A percentile compares a stretch with the other conserved stretches of the same genome.
These are phyloP conservation scores for Leishmania mexicana DNA, from an alignment of 208 protist species.

Conservation along the genomic window DNA sequence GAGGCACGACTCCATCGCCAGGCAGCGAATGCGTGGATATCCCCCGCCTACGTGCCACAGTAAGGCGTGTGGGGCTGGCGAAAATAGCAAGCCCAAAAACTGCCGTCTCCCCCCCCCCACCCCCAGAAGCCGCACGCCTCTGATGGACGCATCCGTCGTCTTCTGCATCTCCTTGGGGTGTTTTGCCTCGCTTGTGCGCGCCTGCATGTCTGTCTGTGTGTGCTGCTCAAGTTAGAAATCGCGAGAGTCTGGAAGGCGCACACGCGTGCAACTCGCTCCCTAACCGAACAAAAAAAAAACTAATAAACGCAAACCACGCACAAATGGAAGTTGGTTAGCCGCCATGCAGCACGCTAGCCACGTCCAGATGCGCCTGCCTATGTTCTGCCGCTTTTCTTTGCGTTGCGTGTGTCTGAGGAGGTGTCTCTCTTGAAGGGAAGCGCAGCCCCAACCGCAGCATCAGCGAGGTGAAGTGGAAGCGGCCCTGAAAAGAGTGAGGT, in stretches of 20 bases:
- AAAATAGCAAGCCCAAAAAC: neutral
- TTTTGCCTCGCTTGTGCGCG: neutral
- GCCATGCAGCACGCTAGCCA: too few species aligned
- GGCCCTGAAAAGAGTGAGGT: too few species aligned
- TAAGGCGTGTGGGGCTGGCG: neutral
- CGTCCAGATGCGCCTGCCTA: neutral
- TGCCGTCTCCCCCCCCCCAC: neutral
- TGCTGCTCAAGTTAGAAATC: neutral
- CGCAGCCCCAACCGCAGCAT: too few species aligned
- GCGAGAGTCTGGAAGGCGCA: too few species aligned
- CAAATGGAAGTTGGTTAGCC: too few species aligned
- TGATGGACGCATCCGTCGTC: neutral
- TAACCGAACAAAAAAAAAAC: too few species aligned
- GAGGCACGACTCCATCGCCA: slow-evolving; percentile 16
- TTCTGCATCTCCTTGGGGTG: neutral
- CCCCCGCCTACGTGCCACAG: slow-evolving; percentile 9
- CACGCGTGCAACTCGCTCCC: too few species aligned
- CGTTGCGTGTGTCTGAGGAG: neutral
- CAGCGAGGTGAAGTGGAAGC: too few species aligned
- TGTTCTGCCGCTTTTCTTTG: neutral
- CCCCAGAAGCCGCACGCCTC: neutral
- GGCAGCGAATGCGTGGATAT: slow-evolving; percentile 24
- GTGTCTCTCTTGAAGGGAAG: neutral
- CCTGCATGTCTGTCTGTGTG: slow-evolving; percentile 5
- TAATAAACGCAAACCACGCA: too few species aligned